Percentiles rank a stretch among this genome's conserved stretches.
Evolutionary conservation across 2,329 filamentous ascomycete genomes (phyloP).

Genomic region (Colletotrichum tabaci): DNA sequence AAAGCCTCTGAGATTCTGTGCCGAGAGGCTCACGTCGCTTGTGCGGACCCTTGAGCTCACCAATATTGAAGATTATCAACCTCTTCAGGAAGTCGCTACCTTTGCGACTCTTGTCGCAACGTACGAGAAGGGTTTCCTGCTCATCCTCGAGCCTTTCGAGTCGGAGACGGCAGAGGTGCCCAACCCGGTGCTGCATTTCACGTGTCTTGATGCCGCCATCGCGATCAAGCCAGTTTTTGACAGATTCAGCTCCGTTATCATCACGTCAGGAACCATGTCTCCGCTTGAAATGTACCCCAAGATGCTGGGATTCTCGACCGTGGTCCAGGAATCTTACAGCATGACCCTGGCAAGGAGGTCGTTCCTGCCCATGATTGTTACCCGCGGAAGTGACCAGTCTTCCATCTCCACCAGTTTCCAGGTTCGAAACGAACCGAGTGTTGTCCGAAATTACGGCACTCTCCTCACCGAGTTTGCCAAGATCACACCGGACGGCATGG

Average conservation of each 20-base stretch:
- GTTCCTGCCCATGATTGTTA: conserved; percentile 99
- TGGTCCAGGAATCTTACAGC: conserved; percentile 95
- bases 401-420: conserved; percentile 95
- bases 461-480: conserved; percentile 95
- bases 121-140: conserved; percentile 94
- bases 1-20: conserved; percentile 94
- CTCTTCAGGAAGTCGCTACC: conserved; percentile 95
- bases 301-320: conserved; percentile 93
- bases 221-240: conserved; percentile 99
- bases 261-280: conserved; percentile 97
- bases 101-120: conserved; percentile 97
- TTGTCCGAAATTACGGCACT: conserved; percentile 97
- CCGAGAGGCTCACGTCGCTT: conserved; percentile 92
- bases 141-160: conserved; percentile 98
- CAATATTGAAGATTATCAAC: conserved; percentile 98
- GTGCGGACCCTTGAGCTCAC: conserved; percentile 95
- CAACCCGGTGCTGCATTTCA: conserved; percentile 97
- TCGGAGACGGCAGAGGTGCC: conserved; percentile 95
- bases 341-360: conserved; percentile 96
- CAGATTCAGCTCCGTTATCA: conserved; percentile 97
- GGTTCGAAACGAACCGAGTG: conserved; percentile 93
- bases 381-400: conserved; percentile 93
- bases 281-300: conserved; percentile 99
- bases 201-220: conserved; percentile 96
- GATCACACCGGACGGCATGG: conserved; percentile 95